These are phyloP conservation scores for Nigrospora oryzae DNA, from an alignment of 2,329 filamentous ascomycete species.

Conservation along the genomic window DNA sequence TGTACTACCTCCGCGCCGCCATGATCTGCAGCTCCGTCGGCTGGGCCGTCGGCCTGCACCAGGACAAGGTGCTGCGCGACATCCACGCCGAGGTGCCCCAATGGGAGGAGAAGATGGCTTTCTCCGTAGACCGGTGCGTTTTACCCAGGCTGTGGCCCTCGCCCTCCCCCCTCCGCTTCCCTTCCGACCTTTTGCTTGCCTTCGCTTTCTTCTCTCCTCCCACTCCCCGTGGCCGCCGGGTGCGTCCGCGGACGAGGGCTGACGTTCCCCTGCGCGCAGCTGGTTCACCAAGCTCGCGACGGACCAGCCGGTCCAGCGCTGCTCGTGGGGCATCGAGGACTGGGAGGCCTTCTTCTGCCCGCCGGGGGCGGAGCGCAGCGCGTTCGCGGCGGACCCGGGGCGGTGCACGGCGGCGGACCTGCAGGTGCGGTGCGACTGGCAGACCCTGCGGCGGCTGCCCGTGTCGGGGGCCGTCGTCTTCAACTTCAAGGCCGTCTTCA, in stretches of 20 bases:
- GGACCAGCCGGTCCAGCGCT: conserved; percentile 70
- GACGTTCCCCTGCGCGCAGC: conserved; percentile 26
- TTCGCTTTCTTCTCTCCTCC: neutral
- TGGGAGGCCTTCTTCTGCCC: conserved; percentile 52
- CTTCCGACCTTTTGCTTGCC: too few species aligned
- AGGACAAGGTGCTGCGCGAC: conserved; percentile 61
- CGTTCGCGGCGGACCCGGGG: conserved; percentile 6
- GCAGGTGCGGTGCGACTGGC: conserved; percentile 76
- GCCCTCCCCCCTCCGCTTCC: too few species aligned
- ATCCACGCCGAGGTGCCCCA: conserved; percentile 73
- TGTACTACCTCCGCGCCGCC: conserved; percentile 68
- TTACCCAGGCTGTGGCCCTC: neutral
- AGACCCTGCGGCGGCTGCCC: conserved; percentile 72
- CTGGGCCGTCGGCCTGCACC: conserved; percentile 55
- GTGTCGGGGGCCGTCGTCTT: conserved; percentile 70
- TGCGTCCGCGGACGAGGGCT: neutral
- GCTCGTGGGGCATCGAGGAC: conserved; percentile 72
- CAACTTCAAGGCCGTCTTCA: conserved; percentile 85
- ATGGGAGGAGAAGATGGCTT: conserved; percentile 80
- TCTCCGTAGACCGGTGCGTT: conserved; percentile 72
- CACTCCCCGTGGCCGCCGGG: too few species aligned
- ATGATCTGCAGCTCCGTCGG: conserved; percentile 72
- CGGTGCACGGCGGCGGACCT: conserved; percentile 49
- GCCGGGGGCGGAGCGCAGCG: conserved; percentile 36
- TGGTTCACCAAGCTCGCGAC: conserved; percentile 74